Conservation (phyloP, 106 monocot genomes). For the Hemerocallis citrina region DNA sequence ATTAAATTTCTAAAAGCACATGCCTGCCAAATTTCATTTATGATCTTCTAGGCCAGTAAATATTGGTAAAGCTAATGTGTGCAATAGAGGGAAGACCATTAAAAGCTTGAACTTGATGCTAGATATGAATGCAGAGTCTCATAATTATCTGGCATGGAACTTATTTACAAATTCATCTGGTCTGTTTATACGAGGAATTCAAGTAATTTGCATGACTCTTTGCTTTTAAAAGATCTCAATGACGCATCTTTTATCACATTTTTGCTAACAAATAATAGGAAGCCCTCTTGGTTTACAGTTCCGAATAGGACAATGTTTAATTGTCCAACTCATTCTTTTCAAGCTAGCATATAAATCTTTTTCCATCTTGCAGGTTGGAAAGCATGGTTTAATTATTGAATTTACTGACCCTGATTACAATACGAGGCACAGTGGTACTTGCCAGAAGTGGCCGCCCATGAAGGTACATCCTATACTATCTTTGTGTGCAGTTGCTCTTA, state of each 20-base stretch:
- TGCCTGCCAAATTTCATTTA: neutral
- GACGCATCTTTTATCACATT: neutral
- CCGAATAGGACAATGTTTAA: neutral
- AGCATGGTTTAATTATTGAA: slow-evolving; percentile 95
- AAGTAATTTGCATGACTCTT: neutral
- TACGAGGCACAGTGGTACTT: slow-evolving; percentile 78
- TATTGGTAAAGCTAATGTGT: too few relatives aligned
- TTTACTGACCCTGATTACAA: slow-evolving; percentile 85
- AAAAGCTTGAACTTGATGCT: too few relatives aligned
- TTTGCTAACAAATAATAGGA: neutral
- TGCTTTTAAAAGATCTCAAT: neutral
- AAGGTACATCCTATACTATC: slow-evolving; percentile 56
- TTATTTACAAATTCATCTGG: neutral
- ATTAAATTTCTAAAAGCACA: neutral
- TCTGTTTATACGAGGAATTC: neutral
- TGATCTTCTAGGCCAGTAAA: too few relatives aligned
- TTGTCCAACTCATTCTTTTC: neutral
- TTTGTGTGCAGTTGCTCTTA: neutral
- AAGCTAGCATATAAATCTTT: neutral
- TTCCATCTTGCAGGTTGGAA: slow-evolving; percentile 58
- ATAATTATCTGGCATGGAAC: too few relatives aligned
- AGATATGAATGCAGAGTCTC: too few relatives aligned
- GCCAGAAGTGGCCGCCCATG: slow-evolving; percentile 92
- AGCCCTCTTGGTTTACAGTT: neutral
- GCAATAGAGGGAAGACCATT: too few relatives aligned